Evolutionary conservation across 164 flowering plant species (phyloP), one percentile per base, ranked within the genome.

Genomic region (Pachysandra terminalis): DNA sequence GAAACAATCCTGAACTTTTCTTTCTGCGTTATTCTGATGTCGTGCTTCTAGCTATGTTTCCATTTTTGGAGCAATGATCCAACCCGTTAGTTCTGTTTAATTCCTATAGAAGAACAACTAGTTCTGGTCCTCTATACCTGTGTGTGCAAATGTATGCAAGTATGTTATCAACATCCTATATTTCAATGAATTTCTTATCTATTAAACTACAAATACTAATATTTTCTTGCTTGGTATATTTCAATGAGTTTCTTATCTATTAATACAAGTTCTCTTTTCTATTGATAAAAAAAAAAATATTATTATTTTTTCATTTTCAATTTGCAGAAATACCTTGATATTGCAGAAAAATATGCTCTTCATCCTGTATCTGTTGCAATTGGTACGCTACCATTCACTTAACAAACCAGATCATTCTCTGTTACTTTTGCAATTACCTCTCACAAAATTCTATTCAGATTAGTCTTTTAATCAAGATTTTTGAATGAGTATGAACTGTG

Each of bases 61-160:
- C n/a, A 92, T 92, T 96, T 92, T 92, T 88, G 97, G 97, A 81
- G 94, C 90, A 78, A 86, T 79, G 87, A 90, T 75, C 87, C 86
- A 35, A 67, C 56, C 59, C 76, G 80, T 22, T 84, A 83, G 59
- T 81, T 74, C 70, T 59, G 57, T 63, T 81, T 86, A 9, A 74
- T 86, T 41, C 61, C 75, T 61, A 73, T 90, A 63, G 91, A 86
- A 71, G 96, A 90, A 78, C 96, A 90, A 74, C 87, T 88, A 70
- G 77, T n/a, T n/a, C n/a, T n/a, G n/a, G n/a, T n/a, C n/a, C n/a
- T n/a, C n/a, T n/a, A n/a, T n/a, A n/a, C n/a, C n/a, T n/a, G n/a
- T n/a, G n/a, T n/a, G n/a, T n/a, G n/a, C n/a, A n/a, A n/a, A n/a
- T n/a, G n/a, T n/a, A n/a, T n/a, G n/a, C n/a, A n/a, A n/a, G n/a